A percentile compares a stretch with the other conserved stretches of the same genome.
Evolutionary conservation across 2,329 filamentous ascomycete genomes (phyloP).

Genomic region (Calonectria pteridis): DNA sequence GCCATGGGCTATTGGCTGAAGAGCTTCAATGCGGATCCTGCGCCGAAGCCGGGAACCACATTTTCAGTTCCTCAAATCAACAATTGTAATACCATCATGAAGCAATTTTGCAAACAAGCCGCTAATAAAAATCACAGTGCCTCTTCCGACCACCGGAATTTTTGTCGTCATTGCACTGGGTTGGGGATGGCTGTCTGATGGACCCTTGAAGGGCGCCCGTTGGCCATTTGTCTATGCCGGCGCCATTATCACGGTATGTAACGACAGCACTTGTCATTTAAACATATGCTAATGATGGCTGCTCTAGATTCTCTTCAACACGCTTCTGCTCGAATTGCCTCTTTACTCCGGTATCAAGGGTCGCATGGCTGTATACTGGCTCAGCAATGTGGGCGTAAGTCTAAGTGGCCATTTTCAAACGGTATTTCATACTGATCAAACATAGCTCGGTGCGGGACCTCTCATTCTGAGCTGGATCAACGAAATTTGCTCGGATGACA

Average conservation of each 20-base stretch:
- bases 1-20: conserved; percentile 38
- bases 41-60: conserved; percentile 29
- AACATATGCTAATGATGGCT: background rate
- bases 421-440: background rate
- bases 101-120: accelerated
- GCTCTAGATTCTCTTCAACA: conserved; percentile 26
- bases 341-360: conserved; percentile 29
- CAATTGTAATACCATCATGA: conserved; percentile 12
- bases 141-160: conserved; percentile 34
- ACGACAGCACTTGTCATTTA: too few relatives aligned
- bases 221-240: conserved; percentile 37
- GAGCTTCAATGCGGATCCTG: conserved; percentile 31
- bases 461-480: conserved; percentile 41
- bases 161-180: conserved; percentile 31
- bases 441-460: conserved; percentile 34
- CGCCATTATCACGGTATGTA: conserved; percentile 31
- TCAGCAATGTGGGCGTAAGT: conserved; percentile 38
- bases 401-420: too few relatives aligned
- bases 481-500: conserved; percentile 37
- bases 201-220: conserved; percentile 25
- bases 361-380: conserved; percentile 37
- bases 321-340: conserved; percentile 29
- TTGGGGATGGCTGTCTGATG: conserved; percentile 39
- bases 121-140: conserved; percentile 14
- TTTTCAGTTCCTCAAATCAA: conserved; percentile 30